Evolutionary conservation across 1,284 basidiomycete species (phyloP), one percentile per base, ranked within the genome.

Genomic region (Rugosomyces carneus): DNA sequence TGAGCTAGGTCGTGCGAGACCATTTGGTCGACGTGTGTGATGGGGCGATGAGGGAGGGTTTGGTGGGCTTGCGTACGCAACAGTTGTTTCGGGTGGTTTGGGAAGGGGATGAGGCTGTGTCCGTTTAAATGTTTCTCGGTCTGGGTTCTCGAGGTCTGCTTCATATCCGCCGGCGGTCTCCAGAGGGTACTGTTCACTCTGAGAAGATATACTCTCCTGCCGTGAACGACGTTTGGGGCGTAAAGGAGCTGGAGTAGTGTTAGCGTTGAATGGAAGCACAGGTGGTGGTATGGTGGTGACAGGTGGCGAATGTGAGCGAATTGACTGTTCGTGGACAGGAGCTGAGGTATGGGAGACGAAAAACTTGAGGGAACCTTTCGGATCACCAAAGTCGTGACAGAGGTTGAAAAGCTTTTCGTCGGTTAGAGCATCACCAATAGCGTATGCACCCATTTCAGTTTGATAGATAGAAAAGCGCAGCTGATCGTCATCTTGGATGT

Each of bases 401-500:
- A 92, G 69, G 13, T 78, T 73, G 54, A 86, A 76, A 3, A 95
- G 67, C 47, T 70, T 69, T 18, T 88, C 81, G 52, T 86, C 79
- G 2, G 74, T 66, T 21, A 94, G 65, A 3, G 89, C 78, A 11
- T 80, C 79, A 3, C 86, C 80, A 40, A 85, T 75, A 13, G 87
- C 84, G 54, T 74, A 81, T 21, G 78, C 75, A 44, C 86, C 89
- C 54, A 93, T 83, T 62, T 91, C 85, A 0, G 92, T 93, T 40
- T 80, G 81, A 68, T 88, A 92, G 45, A 95, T 84, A n/a, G 84
- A 79, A 59, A 84, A 83, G 21, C 75, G 78, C 3, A 73, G 61
- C 58, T 87, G 82, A 53, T 91, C 89, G 54, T 94, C 91, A 23
- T 68, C 69, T 48, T 76, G 75, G 44, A 95, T 89, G 57, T 84